Base-by-base conservation (phyloP, 495 filamentous ascomycete genomes). In the Aspergillus avenaceus region DNA sequence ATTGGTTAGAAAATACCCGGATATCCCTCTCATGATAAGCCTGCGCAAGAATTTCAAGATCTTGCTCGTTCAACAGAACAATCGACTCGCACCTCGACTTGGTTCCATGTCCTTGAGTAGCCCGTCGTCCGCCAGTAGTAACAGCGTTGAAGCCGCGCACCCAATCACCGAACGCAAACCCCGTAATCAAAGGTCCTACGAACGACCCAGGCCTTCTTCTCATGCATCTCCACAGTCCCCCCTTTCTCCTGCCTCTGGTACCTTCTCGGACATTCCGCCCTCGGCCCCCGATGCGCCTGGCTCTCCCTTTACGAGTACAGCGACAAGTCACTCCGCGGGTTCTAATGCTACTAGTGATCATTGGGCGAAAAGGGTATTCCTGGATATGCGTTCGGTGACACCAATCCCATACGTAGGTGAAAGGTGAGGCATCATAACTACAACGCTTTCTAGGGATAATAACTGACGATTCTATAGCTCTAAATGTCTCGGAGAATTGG, bases 311-410 rank as follows among this genome's bases (percentile, higher is more conserved):
- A 66, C 71, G n/a, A 69, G 66, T 22, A 66, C 69, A 14, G 58
- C 56, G n/a, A 66, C 66, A 0, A 70, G 67, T 19, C 59, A 63
- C 13, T 77, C 75, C 2, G 53, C 60, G 8, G 50, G 41, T 14
- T 61, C 64, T 5, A 66, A 61, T 48, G 47, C 53, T 13, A 26
- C 63, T 19, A 56, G 52, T 34, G 64, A 70, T 3, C 81, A 84
- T 55, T 85, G 82, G 82, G 67, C 78, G 0, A 71, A 61, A 29
- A 62, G 67, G 19, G 70, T 81, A 5, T 82, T 81, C 46, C 55
- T 64, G 19, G 69, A 67, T 9, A 47, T 53, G 31, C 62, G 67
- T 23, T 63, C 74, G 5, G 46, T 54, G 5, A 80, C 74, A 1
- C 58, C 54, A 5, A 67, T 84, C 25, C 61, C 56, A 5, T 50